Conservation (phyloP, 257 asterid genomes). For the Jaltomata sinuosa region DNA sequence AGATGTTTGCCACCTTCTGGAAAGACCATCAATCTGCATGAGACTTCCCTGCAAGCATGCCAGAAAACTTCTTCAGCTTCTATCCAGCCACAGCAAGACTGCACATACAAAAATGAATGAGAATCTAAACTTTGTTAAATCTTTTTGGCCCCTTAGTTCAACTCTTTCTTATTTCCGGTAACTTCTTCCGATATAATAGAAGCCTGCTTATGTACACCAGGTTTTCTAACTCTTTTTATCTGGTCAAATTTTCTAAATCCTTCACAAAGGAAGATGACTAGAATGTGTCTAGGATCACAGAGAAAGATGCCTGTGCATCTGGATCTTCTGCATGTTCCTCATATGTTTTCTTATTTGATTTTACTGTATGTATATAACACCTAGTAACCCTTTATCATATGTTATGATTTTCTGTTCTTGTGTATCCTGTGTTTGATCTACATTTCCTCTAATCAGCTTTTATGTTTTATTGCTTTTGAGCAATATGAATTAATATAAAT, state of each 20-base stretch:
- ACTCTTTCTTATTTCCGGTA: neutral
- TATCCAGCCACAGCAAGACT: conserved; percentile 10
- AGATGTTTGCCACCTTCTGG: conserved; percentile 61
- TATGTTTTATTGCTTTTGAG: neutral
- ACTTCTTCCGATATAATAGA: neutral
- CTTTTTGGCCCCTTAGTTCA: neutral
- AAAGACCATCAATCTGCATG: conserved; percentile 14
- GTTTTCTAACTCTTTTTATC: neutral
- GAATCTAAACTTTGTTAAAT: neutral
- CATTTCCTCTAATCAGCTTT: neutral
- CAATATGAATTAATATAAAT: too few relatives aligned
- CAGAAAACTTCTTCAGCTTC: conserved; percentile 22
- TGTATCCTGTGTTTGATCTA: neutral
- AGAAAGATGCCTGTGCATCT: neutral
- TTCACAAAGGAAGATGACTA: neutral
- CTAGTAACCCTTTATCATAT: neutral
- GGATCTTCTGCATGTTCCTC: neutral
- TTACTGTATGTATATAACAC: neutral
- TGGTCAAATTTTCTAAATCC: neutral
- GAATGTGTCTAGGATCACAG: neutral
- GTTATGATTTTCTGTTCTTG: neutral
- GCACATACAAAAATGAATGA: conserved; percentile 1
- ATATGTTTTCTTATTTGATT: neutral
- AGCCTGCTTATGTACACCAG: neutral
- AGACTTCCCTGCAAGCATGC: conserved; percentile 30